Conservation (phyloP, 345 rosid genomes). For the Jatropha curcas region DNA sequence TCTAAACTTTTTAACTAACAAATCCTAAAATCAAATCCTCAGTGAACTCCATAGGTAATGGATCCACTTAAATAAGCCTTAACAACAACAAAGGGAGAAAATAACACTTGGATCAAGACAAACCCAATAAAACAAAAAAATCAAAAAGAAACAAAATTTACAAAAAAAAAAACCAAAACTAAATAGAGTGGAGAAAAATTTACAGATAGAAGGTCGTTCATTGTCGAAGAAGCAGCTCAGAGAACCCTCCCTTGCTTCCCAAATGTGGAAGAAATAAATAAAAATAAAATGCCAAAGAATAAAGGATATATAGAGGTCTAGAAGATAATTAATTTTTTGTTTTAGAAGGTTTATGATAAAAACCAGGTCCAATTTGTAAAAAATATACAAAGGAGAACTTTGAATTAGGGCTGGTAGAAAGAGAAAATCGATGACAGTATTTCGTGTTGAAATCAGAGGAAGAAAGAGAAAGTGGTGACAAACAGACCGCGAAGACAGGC, state of each 20-base stretch:
- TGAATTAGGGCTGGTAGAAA: not conserved
- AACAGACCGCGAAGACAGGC: slow-evolving; percentile 8
- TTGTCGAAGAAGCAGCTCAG: slow-evolving; percentile 39
- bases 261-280: too few relatives aligned
- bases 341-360: slow-evolving; percentile 16
- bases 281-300: not conserved
- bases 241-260: slow-evolving; percentile 19
- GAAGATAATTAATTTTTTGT: not conserved
- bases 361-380: slow-evolving; percentile 22
- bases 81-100: slow-evolving; percentile 2
- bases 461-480: not conserved
- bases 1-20: not conserved
- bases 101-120: slow-evolving; percentile 24
- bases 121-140: slow-evolving; percentile 15
- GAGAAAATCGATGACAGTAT: not conserved
- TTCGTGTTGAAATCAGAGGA: not conserved
- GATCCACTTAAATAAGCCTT: slow-evolving; percentile 7
- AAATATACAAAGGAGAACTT: not conserved
- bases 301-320: not conserved
- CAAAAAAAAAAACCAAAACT: not conserved
- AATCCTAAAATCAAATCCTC: not conserved
- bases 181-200: slow-evolving; percentile 8
- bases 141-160: slow-evolving; percentile 4
- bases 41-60: not conserved
- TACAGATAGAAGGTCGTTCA: slow-evolving; percentile 90